Base-by-base conservation (phyloP, 2,329 filamentous ascomycete species). In the Diaporthe vexans region DNA sequence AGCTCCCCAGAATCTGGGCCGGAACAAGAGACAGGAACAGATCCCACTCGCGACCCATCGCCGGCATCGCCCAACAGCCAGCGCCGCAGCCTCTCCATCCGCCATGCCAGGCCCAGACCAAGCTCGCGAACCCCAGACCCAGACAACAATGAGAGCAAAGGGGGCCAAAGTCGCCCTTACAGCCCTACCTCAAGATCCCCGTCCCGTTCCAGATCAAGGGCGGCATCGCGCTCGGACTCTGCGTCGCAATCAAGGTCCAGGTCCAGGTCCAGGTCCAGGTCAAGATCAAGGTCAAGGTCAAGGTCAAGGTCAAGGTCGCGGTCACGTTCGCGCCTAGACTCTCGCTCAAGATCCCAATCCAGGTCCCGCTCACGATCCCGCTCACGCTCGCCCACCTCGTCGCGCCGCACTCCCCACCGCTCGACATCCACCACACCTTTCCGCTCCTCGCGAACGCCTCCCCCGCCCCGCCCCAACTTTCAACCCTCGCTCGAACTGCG, bases 401-500 rank as follows among this genome's bases (percentile, higher is more conserved):
- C 77, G 3, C 73, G 68, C 46, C 70, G 52, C 56, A 76, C 70
- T 57, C 72, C 71, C 51, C n/a, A 73, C 67, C 75, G 56, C 65
- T 76, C 75, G 46, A 70, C 29, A 65, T 78, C 58, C 71, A 76
- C 68, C 73, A 76, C 54, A 73, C 78, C 13, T 65, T 48, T 26
- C 29, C 57, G 58, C 68, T n/a, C 75, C 57, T 85, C 84, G 17
- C 83, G 81, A 33, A 88, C 91, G 75, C 89, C 90, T 4, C 85
- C 87, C 24, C 84, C 91, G 5, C 86, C 87, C 29, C 84, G 83
- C 33, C 88, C 95, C 21, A 88, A 93, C 81, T 97, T 95, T 85
- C 89, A 86, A 56, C 89, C 91, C 46, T 90, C 91, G 71, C 89
- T 95, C 77, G 89, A 93, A 26, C 88, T 98, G 26, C 90, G 88